A percentile compares a stretch with the other conserved stretches of the same genome.
phyloP scores from a whole-genome alignment of 768 basidiomycete species.

The Mycena epipterygia region DNA sequence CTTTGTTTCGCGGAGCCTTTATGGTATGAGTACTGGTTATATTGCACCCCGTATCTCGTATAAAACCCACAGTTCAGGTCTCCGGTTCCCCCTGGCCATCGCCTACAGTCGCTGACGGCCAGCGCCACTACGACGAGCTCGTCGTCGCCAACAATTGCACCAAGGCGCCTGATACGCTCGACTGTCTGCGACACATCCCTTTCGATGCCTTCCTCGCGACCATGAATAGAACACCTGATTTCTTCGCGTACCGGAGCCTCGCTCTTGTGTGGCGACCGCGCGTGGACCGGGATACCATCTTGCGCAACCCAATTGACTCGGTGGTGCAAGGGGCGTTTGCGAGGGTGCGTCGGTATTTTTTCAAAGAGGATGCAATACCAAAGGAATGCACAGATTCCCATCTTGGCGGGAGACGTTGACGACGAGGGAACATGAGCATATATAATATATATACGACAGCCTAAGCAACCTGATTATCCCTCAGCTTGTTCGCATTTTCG shows the following conservation, averaged over 20 bases:
- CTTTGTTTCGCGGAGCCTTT: conserved; percentile 20
- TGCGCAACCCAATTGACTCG: conserved; percentile 45
- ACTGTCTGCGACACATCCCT: conserved; percentile 50
- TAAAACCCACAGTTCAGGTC: not conserved
- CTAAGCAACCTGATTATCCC: not conserved
- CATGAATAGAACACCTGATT: conserved; percentile 45
- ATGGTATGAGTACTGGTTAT: not conserved
- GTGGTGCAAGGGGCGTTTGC: conserved; percentile 51
- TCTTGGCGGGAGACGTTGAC: conserved; percentile 52
- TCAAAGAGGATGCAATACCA: not conserved
- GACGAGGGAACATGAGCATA: conserved; percentile 58
- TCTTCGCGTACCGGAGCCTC: conserved; percentile 48
- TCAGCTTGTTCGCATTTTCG: not conserved
- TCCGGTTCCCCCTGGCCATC: not conserved
- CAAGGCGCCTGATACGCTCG: conserved; percentile 41
- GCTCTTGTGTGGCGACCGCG: conserved; percentile 52
- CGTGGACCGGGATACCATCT: conserved; percentile 56
- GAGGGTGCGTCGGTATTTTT: conserved; percentile 37
- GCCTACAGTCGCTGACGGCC: not conserved
- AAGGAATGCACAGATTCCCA: conserved; percentile 38
- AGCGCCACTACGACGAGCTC: conserved; percentile 18
- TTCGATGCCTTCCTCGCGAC: conserved; percentile 47
- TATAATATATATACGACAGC: not conserved
- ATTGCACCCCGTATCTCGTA: too few species aligned
- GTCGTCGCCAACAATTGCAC: conserved; percentile 40